Evolutionary conservation across 2,329 filamentous ascomycete species (phyloP), one percentile per base, ranked within the genome.

Genomic region (Pyrenophora teres): DNA sequence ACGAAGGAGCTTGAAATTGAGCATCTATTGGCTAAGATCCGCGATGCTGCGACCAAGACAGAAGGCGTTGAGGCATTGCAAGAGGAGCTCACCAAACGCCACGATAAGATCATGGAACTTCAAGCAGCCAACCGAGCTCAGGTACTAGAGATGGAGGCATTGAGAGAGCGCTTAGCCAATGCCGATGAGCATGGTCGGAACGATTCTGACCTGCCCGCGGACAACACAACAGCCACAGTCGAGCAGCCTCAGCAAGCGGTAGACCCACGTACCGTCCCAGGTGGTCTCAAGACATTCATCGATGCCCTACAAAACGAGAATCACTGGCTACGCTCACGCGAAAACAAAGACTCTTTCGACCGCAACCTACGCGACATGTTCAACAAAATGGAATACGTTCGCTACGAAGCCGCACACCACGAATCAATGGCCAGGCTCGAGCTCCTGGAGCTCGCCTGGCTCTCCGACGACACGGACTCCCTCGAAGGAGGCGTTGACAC

Each of bases 1-100:
- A 73, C 69, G 1, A 71, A 71, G 42, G 63, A 70, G 18, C 62
- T 97, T 62, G 92, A 94, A 73, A 96, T 97, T 62, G 93, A 97
- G 74, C 90, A 94, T 35, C 85, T 97, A 32, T 90, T 96, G 72
- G 89, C 90, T 25, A 68, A 69, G 54, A 62, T 64, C 40, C 59
- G 63, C 10, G 68, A 73, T 45, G 65, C 63, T 19, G 41, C 60
- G 9, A 56, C 56, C 31, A 71, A 68, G 52, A 60, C 59, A 15
- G 59, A 62, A 33, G 61, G 60, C 6, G 38, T 64, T 2, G 57
- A 64, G 30, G 54, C 54, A n/a, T 38, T 70, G 2, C 51, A 67
- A 27, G 43, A 39, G 13, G 67, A 68, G 41, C 51, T 67, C 13
- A 40, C 54, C 2, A 45, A 50, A 16, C 60, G 63, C 5, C 59